Evolutionary conservation across 257 asterid species (phyloP).

Genomic region (Solanum sejunctum): DNA sequence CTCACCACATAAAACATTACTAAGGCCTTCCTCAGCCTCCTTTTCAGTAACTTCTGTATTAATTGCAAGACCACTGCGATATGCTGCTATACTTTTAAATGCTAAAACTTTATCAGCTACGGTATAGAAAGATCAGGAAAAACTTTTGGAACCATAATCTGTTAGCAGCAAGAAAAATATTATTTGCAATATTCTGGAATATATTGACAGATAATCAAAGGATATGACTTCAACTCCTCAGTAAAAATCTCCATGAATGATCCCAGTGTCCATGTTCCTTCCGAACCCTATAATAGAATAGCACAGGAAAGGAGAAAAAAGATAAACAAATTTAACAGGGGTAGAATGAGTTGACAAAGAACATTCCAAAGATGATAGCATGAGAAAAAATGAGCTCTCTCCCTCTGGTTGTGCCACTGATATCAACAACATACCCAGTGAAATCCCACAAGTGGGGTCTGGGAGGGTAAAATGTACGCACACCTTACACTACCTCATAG

Average conservation of each 20-base stretch:
- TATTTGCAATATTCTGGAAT: neutral
- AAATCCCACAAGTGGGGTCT: too few species aligned
- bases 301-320: neutral
- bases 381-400: neutral
- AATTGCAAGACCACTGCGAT: constrained; percentile 85
- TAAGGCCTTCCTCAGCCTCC: constrained; percentile 73
- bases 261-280: constrained; percentile 59
- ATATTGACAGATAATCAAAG: constrained; percentile 19
- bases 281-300: constrained; percentile 37
- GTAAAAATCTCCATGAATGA: constrained; percentile 42
- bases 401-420: neutral
- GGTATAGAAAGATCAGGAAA: constrained; percentile 57
- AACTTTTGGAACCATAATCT: neutral
- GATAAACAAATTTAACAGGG: neutral
- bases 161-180: neutral
- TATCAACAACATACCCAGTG: neutral
- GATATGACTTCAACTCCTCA: constrained; percentile 67
- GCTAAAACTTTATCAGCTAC: constrained; percentile 43
- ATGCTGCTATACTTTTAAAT: constrained; percentile 88
- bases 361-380: neutral
- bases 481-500: too few species aligned
- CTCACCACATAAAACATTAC: constrained; percentile 47
- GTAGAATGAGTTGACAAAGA: neutral
- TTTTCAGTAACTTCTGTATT: constrained; percentile 39
- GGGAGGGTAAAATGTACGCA: too few species aligned